Evolutionary conservation across 768 basidiomycete genomes (phyloP).

Genomic region (Lactarius pseudohatsudake): DNA sequence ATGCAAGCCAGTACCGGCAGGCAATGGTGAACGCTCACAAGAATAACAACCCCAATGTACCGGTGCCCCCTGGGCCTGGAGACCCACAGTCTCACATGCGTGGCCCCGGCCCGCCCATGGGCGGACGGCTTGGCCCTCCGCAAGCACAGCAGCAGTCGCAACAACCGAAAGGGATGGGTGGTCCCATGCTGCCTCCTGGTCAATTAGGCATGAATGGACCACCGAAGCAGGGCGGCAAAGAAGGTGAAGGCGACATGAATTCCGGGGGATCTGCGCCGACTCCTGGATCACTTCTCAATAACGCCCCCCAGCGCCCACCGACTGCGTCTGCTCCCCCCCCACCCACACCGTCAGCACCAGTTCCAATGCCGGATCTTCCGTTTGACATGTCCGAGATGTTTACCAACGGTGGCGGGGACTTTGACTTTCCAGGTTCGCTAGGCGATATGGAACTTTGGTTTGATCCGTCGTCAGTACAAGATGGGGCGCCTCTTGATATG

Average conservation of each 20-base stretch:
- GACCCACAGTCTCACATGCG: constrained; percentile 17
- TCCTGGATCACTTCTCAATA: constrained; percentile 24
- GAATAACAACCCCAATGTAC: not conserved
- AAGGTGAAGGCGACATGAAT: constrained; percentile 23
- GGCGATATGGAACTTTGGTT: constrained; percentile 17
- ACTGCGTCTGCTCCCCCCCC: constrained; percentile 18
- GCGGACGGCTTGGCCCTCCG: constrained; percentile 20
- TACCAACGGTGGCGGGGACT: constrained; percentile 12
- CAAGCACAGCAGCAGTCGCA: constrained; percentile 21
- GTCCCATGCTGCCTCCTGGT: constrained; percentile 31
- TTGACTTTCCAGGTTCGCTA: constrained; percentile 12
- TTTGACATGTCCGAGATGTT: constrained; percentile 25
- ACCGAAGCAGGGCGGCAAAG: constrained; percentile 21
- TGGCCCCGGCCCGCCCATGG: constrained; percentile 3
- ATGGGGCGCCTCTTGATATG: constrained; percentile 11
- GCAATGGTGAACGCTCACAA: constrained; percentile 15
- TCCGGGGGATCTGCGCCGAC: constrained; percentile 18
- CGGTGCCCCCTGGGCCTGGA: not conserved
- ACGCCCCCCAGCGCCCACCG: constrained; percentile 17
- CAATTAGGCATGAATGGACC: constrained; percentile 28
- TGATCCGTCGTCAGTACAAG: constrained; percentile 13
- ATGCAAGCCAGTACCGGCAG: constrained; percentile 17
- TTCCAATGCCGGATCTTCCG: constrained; percentile 1
- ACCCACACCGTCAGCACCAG: constrained; percentile 7
- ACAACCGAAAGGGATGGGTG: constrained; percentile 21